phyloP scores from a whole-genome alignment of 805 yeast genomes.

The Hemisphaericaspora nanyangensis region DNA sequence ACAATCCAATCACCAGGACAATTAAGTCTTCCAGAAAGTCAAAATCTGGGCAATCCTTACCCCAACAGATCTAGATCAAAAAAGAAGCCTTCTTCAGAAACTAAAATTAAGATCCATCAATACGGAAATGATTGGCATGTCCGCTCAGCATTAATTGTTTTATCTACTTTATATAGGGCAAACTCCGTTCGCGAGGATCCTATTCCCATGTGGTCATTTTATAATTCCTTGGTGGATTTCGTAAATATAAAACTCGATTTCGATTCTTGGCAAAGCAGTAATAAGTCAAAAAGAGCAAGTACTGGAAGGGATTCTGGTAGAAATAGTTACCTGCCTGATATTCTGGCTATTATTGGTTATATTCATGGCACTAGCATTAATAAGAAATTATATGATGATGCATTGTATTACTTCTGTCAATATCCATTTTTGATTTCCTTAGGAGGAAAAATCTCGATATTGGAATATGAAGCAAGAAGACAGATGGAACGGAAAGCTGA shows the following conservation, averaged over 20 bases:
- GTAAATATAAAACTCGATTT: slow-evolving; percentile 76
- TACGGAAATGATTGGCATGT: slow-evolving; percentile 85
- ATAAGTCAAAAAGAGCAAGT: slow-evolving; percentile 12
- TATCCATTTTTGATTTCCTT: slow-evolving; percentile 79
- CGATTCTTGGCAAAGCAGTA: slow-evolving; percentile 69
- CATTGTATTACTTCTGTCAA: slow-evolving; percentile 64
- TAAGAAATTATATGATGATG: slow-evolving; percentile 16
- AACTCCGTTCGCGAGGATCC: slow-evolving; percentile 34
- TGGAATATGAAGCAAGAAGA: slow-evolving; percentile 76
- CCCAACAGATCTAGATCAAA: slow-evolving; percentile 8
- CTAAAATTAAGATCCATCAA: slow-evolving; percentile 47
- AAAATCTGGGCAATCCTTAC: slow-evolving; percentile 4
- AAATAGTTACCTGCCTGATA: slow-evolving; percentile 18
- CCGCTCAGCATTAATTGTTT: slow-evolving; percentile 56
- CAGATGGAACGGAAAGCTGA: slow-evolving; percentile 87
- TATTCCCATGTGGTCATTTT: slow-evolving; percentile 47
- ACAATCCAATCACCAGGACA: neutral
- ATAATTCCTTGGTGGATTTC: slow-evolving; percentile 78
- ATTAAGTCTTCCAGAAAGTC: slow-evolving; percentile 8
- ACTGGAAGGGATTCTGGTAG: slow-evolving; percentile 3
- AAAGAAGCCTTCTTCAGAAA: slow-evolving; percentile 11
- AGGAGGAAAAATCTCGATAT: slow-evolving; percentile 75
- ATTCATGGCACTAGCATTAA: slow-evolving; percentile 39
- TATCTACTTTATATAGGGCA: slow-evolving; percentile 54
- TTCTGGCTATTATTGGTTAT: slow-evolving; percentile 44